A percentile compares a stretch with the other conserved stretches of the same genome.
Evolutionary conservation across 1,284 basidiomycete genomes (phyloP).

Genomic region (Sanghuangporus weigelae): DNA sequence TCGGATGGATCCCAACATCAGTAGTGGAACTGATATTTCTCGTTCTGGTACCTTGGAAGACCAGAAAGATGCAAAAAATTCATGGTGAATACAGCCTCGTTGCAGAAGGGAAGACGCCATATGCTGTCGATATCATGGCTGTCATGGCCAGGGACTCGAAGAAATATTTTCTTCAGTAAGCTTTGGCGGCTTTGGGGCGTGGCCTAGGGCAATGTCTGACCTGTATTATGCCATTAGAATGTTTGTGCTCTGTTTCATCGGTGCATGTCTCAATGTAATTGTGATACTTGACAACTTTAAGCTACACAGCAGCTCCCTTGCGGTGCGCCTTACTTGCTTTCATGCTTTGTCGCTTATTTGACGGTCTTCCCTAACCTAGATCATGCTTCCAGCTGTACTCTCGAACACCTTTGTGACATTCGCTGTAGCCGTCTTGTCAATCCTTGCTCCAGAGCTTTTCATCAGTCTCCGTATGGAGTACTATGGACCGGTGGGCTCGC

Average conservation of each 20-base stretch:
- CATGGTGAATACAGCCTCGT: not conserved
- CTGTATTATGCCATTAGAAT: not conserved
- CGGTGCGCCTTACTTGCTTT: not conserved
- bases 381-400: not conserved
- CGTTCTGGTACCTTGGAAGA: not conserved
- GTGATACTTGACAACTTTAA: not conserved
- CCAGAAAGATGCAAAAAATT: not conserved
- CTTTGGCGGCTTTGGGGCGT: not conserved
- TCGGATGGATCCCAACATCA: not conserved
- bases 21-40: constrained; percentile 2
- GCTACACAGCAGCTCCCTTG: not conserved
- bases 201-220: not conserved
- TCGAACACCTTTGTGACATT: not conserved
- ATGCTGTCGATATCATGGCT: not conserved
- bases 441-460: constrained; percentile 5
- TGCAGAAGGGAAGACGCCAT: not conserved
- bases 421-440: not conserved
- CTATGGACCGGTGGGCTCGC: constrained; percentile 3
- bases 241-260: constrained; percentile 1
- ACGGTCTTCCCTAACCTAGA: not conserved
- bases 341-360: not conserved
- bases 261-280: not conserved
- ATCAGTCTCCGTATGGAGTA: constrained; percentile 7
- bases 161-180: constrained; percentile 7
- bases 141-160: constrained; percentile 7